Evolutionary conservation across 805 yeast species (phyloP).

Genomic region (Wickerhamiella siamensis): DNA sequence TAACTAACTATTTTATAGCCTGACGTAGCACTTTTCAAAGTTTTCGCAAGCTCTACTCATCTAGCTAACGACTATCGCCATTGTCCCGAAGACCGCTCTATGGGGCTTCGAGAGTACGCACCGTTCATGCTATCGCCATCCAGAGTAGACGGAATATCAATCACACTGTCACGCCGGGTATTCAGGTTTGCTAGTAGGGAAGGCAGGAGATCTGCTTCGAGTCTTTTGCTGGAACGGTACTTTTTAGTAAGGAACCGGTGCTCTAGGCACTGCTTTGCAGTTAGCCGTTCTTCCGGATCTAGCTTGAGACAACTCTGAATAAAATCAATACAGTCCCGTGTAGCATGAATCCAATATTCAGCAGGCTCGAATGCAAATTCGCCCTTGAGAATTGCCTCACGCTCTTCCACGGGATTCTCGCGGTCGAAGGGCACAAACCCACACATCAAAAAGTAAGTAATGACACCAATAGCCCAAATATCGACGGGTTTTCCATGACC

Average conservation of each 20-base stretch:
- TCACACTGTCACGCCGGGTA: not conserved
- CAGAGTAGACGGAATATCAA: conserved; percentile 13
- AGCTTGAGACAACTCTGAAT: conserved; percentile 38
- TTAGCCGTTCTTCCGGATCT: conserved; percentile 33
- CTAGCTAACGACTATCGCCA: not conserved
- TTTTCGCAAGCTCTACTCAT: not conserved
- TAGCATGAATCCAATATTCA: conserved; percentile 39
- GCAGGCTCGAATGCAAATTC: conserved; percentile 51
- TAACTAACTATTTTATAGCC: no score
- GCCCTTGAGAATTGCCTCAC: conserved; percentile 43
- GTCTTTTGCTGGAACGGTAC: conserved; percentile 7
- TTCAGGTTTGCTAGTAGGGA: conserved; percentile 15
- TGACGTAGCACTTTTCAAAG: no score
- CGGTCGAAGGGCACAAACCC: conserved; percentile 73
- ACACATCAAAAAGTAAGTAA: conserved; percentile 52
- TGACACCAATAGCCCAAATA: conserved; percentile 65
- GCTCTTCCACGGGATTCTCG: conserved; percentile 53
- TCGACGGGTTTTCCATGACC: conserved; percentile 52
- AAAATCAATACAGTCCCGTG: conserved; percentile 43
- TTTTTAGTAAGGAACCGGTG: conserved; percentile 32
- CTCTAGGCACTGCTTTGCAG: conserved; percentile 30
- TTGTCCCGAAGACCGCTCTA: not conserved
- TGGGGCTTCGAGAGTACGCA: conserved; percentile 21
- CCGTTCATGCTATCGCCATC: conserved; percentile 24
- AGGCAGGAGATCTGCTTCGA: conserved; percentile 23